Conservation (phyloP, 2,329 filamentous ascomycete genomes). For the Penicillium sp. region DNA sequence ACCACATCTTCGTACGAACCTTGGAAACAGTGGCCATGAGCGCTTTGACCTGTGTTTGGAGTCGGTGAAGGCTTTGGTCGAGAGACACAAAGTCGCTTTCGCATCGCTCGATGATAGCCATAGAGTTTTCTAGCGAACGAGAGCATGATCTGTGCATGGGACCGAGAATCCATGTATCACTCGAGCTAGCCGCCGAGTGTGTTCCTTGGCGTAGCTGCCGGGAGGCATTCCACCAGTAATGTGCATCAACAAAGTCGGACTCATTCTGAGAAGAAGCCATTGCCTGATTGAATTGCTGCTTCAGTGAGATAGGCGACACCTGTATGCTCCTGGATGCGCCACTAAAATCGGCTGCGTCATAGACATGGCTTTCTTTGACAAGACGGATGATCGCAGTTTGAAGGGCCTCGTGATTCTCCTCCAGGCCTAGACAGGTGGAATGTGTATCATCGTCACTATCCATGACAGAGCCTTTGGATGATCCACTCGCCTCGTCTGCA, state of each 20-base stretch:
- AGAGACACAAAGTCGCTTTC: conserved; percentile 69
- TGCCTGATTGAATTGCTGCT: conserved; percentile 62
- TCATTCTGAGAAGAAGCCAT: conserved; percentile 75
- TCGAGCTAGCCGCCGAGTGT: conserved; percentile 55
- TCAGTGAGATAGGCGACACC: conserved; percentile 32
- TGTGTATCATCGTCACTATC: conserved; percentile 52
- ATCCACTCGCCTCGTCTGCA: conserved; percentile 56
- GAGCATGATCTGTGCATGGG: conserved; percentile 67
- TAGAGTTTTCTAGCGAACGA: conserved; percentile 38
- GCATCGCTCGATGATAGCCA: conserved; percentile 40
- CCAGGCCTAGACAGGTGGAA: conserved; percentile 59
- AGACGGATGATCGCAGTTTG: conserved; percentile 79
- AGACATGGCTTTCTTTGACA: conserved; percentile 80
- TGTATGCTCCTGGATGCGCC: conserved; percentile 10
- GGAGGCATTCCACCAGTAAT: conserved; percentile 82
- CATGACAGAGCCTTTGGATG: conserved; percentile 64
- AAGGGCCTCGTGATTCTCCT: conserved; percentile 79
- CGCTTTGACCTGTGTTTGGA: conserved; percentile 72
- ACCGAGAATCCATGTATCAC: conserved; percentile 71
- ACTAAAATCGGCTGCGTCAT: conserved; percentile 54
- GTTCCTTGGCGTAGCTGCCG: conserved; percentile 70
- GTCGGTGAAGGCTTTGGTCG: conserved; percentile 77
- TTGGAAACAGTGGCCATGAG: conserved; percentile 75
- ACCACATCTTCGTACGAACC: conserved; percentile 97
- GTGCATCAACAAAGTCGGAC: conserved; percentile 80